Base-by-base conservation (phyloP, 208 protist species). In the Wallacemonas sp. region DNA sequence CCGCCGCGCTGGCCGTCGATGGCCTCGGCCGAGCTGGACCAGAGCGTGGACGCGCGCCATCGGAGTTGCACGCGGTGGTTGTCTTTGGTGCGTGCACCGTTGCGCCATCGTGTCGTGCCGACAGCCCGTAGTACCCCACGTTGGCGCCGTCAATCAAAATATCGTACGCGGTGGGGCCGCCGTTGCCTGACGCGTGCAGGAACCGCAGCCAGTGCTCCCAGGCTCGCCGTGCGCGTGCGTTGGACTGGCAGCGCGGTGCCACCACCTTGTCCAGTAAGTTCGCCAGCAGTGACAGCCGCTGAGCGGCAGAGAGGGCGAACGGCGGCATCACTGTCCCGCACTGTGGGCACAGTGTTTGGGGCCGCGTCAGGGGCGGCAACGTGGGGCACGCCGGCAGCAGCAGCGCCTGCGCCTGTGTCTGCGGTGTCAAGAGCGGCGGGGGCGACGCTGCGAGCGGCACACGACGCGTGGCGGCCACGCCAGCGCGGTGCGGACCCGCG, bases 61-160 rank as follows among this genome's bases (percentile, higher is more conserved):
- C n/a, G n/a, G n/a, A n/a, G n/a, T n/a, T n/a, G n/a, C n/a, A n/a
- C n/a, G n/a, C n/a, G n/a, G n/a, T n/a, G n/a, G n/a, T n/a, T 0
- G 36, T 41, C 36, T 14, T 8, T 74, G 8, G n/a, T 61, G 45
- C 1, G 44, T 74, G 70, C 78, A 76, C 16, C 67, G 46, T 46
- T 42, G 22, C 36, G 72, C 65, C 76, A 92, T 94, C 50, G 73
- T 57, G 18, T 67, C 46, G 63, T 94, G 92, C 89, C 89, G 75
- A 88, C n/a, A 94, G 81, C 1, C 89, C 89, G 72, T 92, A 94
- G 72, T 94, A 94, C 28, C 89, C 89, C 28, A 94, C 45, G 54
- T 94, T 94, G 8, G 89, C 89, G 33, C 89, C 89, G 61, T 94
- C 89, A 69, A 94, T 92, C 57, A 94, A 72, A 23, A 87, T 33